phyloP scores from a whole-genome alignment of 2,329 filamentous ascomycete species.

The Colletotrichum endophyticum region DNA sequence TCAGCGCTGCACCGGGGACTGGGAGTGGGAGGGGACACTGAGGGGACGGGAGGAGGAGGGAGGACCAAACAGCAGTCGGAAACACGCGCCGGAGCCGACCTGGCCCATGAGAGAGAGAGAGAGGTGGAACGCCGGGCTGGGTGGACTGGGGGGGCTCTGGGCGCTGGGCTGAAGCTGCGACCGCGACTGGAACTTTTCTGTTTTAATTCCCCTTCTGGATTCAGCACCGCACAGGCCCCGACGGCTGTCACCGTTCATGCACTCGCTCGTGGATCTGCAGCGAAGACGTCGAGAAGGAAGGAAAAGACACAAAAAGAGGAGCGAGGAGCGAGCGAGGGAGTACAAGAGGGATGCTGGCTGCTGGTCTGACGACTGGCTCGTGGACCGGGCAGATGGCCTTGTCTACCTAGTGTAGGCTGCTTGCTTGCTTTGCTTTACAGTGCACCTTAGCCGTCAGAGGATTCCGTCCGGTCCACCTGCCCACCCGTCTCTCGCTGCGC shows the following conservation, averaged over 20 bases:
- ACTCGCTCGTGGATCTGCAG: neutral
- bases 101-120: neutral
- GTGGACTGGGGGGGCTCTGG: neutral
- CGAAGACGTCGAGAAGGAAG: neutral
- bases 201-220: neutral
- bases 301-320: neutral
- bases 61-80: conserved; percentile 19
- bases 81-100: conserved; percentile 22
- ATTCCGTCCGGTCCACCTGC: neutral
- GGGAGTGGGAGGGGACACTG: neutral
- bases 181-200: neutral
- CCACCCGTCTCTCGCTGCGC: neutral
- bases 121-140: neutral
- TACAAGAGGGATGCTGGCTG: neutral
- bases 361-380: neutral
- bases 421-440: neutral
- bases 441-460: neutral
- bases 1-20: neutral
- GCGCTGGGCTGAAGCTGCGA: neutral
- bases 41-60: neutral
- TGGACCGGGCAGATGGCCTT: neutral
- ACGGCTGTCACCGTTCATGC: neutral
- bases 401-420: neutral
- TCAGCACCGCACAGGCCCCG: neutral
- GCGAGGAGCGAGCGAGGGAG: neutral